These are phyloP conservation scores for Sodiomyces alkalinus DNA, from an alignment of 2,329 filamentous ascomycete species.

Conservation along the genomic window DNA sequence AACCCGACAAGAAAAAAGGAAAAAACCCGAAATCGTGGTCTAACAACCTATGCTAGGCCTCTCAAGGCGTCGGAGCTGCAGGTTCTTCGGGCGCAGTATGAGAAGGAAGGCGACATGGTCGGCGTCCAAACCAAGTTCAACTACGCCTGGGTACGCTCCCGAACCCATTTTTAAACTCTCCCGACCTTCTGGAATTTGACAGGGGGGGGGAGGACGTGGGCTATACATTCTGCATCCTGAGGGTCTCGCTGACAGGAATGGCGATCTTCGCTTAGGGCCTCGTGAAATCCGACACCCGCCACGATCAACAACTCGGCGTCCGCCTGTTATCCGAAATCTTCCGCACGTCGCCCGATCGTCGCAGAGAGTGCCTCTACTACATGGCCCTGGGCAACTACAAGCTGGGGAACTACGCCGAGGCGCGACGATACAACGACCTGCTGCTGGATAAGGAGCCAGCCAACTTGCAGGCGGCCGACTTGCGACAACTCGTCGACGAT, in stretches of 20 bases:
- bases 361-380: conserved; percentile 97
- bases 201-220: too few species aligned
- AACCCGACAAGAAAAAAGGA: too few species aligned
- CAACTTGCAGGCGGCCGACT: conserved; percentile 79
- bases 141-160: conserved; percentile 73
- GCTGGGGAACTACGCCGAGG: conserved; percentile 92
- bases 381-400: conserved; percentile 96
- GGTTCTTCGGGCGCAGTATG: conserved; percentile 85
- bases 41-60: conserved; percentile 41
- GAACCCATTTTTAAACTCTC: neutral
- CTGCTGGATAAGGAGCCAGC: conserved; percentile 80
- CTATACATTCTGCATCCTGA: too few species aligned
- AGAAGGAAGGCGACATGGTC: conserved; percentile 94
- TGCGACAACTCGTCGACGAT: conserved; percentile 82
- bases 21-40: neutral
- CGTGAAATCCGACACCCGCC: conserved; percentile 75
- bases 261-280: conserved; percentile 50
- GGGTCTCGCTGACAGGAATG: too few species aligned
- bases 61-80: conserved; percentile 84
- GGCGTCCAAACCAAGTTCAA: conserved; percentile 99
- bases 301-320: conserved; percentile 88
- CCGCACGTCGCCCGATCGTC: conserved; percentile 78
- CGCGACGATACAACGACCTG: conserved; percentile 84
- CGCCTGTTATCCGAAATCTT: conserved; percentile 94
- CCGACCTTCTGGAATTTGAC: too few species aligned